Evolutionary conservation across 2,329 filamentous ascomycete genomes (phyloP).

Genomic region (Aspergillus caelatus): DNA sequence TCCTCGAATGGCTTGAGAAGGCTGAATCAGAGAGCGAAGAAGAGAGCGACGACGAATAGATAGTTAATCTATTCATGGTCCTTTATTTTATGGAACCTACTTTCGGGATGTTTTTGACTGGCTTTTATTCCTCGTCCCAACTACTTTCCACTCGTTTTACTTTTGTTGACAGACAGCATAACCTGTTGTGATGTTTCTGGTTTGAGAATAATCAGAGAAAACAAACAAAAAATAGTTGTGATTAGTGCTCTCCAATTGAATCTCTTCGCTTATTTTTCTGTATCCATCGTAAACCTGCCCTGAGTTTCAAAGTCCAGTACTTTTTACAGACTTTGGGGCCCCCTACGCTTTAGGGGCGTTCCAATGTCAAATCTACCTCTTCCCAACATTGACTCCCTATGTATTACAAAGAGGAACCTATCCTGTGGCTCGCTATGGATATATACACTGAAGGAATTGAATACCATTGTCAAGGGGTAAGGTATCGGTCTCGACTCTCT

Average conservation of each 20-base stretch:
- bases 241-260: constrained; percentile 10
- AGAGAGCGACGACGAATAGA: constrained; percentile 52
- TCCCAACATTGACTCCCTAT: background rate
- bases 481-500: background rate
- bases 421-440: background rate
- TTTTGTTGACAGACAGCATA: background rate
- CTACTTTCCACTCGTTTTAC: constrained; percentile 15
- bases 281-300: background rate
- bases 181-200: background rate
- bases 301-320: background rate
- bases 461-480: background rate
- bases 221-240: constrained; percentile 4
- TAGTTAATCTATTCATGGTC: background rate
- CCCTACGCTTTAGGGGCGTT: background rate
- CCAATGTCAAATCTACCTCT: background rate
- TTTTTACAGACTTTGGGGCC: background rate
- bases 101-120: constrained; percentile 13
- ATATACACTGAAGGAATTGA: too few relatives aligned
- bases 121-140: constrained; percentile 10
- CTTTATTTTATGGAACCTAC: constrained; percentile 3
- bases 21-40: constrained; percentile 72
- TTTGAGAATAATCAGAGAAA: constrained; percentile 6
- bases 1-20: constrained; percentile 90
- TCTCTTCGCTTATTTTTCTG: constrained; percentile 6
- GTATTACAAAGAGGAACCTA: background rate